Percentiles rank a stretch among this genome's conserved stretches.
These are phyloP conservation scores for Debaryomycetaceae sp. DNA, from an alignment of 1,139 yeast genomes.

Conservation along the genomic window DNA sequence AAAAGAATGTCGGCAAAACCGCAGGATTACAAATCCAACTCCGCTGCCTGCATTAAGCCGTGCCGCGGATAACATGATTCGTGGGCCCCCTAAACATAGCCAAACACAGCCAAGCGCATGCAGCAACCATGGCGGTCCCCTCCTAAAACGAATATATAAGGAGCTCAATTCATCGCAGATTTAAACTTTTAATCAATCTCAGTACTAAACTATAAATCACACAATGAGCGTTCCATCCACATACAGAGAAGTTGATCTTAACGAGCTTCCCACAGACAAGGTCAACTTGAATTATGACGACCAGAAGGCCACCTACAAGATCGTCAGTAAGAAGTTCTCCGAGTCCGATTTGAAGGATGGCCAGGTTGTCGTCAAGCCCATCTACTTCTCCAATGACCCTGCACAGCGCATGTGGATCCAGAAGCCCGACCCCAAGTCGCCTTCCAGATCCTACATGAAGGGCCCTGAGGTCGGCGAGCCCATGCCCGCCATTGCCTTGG, in stretches of 20 bases:
- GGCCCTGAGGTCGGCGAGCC: slow-evolving; percentile 20
- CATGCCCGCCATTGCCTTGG: slow-evolving; percentile 18
- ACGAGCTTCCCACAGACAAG: slow-evolving; percentile 14
- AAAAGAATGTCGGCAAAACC: no score
- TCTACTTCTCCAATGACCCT: slow-evolving; percentile 26
- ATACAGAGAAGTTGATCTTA: slow-evolving; percentile 11
- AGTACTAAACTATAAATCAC: no score
- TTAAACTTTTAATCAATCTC: no score
- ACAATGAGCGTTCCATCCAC: slow-evolving; percentile 2
- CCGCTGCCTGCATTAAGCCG: no score
- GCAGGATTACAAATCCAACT: no score
- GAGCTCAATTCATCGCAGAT: no score
- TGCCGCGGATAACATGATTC: no score
- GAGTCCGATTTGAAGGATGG: slow-evolving; percentile 13
- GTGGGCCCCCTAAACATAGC: no score
- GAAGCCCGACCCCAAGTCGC: slow-evolving; percentile 11
- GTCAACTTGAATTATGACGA: slow-evolving; percentile 14
- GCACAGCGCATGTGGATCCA: slow-evolving; percentile 25
- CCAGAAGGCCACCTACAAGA: slow-evolving; percentile 20
- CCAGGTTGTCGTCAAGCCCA: slow-evolving; percentile 16
- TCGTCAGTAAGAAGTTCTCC: slow-evolving; percentile 10
- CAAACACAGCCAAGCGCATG: no score
- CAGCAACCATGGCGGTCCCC: no score
- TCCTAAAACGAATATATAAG: no score
- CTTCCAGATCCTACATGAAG: slow-evolving; percentile 17